Base-by-base conservation (phyloP, 2,329 filamentous ascomycete species). In the Metarhizium guizhouense region DNA sequence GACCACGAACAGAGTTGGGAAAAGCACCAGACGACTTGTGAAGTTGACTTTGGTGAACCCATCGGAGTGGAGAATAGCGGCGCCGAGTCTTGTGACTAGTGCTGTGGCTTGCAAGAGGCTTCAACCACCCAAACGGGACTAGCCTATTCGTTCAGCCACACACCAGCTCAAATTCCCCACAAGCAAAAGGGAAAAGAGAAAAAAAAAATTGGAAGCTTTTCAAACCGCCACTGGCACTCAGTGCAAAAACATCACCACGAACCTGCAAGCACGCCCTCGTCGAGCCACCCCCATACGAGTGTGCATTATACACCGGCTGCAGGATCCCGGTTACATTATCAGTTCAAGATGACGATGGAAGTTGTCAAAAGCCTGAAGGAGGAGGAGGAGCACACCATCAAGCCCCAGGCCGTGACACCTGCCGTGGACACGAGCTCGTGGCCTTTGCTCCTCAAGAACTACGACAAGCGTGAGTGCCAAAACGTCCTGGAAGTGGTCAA, bases 381-480 rank as follows among this genome's bases (percentile, higher is more conserved):
- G 69, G 85, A 88, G 70, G 81, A 83, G 67, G 87, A 93, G 67
- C 90, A 89, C 72, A 81, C 82, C 72, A 96, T 99, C 79, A 96
- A 96, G 84, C 94, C 94, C 56, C 86, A 95, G 79, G 85, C 88
- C 67, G 78, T 82, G 63, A 84, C 86, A 67, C 88, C 91, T 63
- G 77, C 84, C 58, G 79, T 95, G 66, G 86, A 95, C 75, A 95
- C 90, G 65, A 92, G 87, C 78, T 82, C 85, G 72, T 96, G 91
- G 90, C 94, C 94, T 66, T 80, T 97, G 67, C 81, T 97, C 67
- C 82, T 97, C 68, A 95, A 95, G 80, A 95, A 96, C 78, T 97
- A 95, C 77, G 88, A 91, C 74, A 89, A 92, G 70, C 79, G 90
- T 94, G 82, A 71, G 87, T 80, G 64, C 58, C 59, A 8, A 13